Base-by-base conservation (phyloP, 306 rosid species). In the Urtica urens region DNA sequence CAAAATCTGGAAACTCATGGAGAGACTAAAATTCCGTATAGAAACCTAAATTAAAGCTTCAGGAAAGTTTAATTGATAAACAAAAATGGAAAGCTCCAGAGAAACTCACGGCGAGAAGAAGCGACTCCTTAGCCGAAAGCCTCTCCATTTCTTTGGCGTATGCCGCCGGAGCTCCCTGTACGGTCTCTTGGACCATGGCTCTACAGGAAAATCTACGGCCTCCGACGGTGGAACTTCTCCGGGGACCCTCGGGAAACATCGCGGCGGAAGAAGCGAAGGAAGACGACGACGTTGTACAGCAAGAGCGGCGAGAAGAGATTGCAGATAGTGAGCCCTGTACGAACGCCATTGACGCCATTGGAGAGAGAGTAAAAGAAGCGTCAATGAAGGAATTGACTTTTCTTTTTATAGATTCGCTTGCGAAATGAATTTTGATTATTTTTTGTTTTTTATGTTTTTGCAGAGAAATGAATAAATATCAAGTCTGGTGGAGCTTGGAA, bases 81-180 rank as follows among this genome's bases (percentile, higher is more conserved):
- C n/a, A 37, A 37, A 37, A 1, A 37, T 37, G n/a, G 3, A 37
- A 10, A 10, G 3, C 3, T 37, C 10, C n/a, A 37, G 4, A 28
- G 4, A 28, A 35, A 61, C 94, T 77, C 50, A 92, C 99, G 2
- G 99, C 94, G 43, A 92, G 93, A 48, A 92, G 99, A 49, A 92
- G 93, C 41, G 99, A 92, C 59, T 92, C 99, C 54, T 92, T 92
- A 17, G 99, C 99, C 7, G 99, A 77, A 23, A 92, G 93, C 63
- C 99, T 78, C 81, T 92, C 99, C 99, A 92, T 92, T 74, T 85
- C 96, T 73, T 85, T 92, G 29, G 99, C 96, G 45, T 85, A 92
- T 6, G 86, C 79, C 0, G 93, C 87, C 2, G 94, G 77, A 41
- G 99, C 81, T 49, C 99, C 99, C 48, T 76, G 97, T 10, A 68